Conservation (phyloP, 306 rosid genomes). For the Vigna mungo region DNA sequence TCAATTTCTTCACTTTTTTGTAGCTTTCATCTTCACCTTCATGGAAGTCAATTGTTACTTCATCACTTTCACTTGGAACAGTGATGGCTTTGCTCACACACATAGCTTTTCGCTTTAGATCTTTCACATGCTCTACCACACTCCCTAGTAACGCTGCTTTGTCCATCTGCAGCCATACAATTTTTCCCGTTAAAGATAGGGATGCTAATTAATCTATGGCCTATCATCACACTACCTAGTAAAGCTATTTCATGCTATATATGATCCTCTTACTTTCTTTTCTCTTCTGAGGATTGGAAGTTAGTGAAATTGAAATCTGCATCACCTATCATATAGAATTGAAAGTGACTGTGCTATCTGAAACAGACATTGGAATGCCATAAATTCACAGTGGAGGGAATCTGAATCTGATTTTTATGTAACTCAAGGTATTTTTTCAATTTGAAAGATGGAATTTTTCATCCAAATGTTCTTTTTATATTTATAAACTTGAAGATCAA, state of each 20-base stretch:
- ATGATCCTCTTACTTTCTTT: background rate
- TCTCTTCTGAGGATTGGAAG: background rate
- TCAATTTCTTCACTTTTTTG: conserved; percentile 27
- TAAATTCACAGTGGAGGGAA: background rate
- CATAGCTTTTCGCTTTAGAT: conserved; percentile 81
- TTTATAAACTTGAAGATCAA: background rate
- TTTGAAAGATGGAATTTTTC: background rate
- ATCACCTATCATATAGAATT: background rate
- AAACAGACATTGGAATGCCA: conserved; percentile 1
- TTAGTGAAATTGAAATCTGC: background rate
- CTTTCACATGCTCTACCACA: conserved; percentile 84
- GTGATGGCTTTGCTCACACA: conserved; percentile 61
- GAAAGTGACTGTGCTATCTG: conserved; percentile 26
- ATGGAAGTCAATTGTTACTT: conserved; percentile 68
- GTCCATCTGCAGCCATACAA: conserved; percentile 75
- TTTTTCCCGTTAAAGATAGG: background rate
- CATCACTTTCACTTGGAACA: conserved; percentile 85
- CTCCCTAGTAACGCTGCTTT: conserved; percentile 91
- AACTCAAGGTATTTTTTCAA: background rate
- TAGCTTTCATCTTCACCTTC: conserved; percentile 43
- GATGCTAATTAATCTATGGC: background rate
- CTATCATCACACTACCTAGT: background rate
- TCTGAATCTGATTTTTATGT: conserved; percentile 20
- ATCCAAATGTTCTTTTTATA: background rate
- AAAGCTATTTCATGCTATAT: background rate